phyloP scores from a whole-genome alignment of 805 yeast species.

The Yueomyces sinensis region DNA sequence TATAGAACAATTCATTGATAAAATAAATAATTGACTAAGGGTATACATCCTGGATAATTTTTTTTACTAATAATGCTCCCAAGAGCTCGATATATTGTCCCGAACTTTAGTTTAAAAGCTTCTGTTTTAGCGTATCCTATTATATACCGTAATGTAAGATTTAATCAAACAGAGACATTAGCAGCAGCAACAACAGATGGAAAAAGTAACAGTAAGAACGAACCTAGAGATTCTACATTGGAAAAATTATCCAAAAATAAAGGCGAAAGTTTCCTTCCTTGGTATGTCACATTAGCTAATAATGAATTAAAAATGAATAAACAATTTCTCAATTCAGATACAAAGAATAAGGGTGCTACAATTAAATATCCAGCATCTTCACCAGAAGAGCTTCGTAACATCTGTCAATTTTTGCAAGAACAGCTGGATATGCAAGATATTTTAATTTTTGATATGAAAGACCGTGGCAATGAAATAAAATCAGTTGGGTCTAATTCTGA shows the following conservation, averaged over 20 bases:
- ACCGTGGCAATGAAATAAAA: constrained; percentile 8
- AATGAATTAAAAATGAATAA: constrained; percentile 12
- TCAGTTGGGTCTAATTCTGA: constrained; percentile 23
- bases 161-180: no score
- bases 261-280: constrained; percentile 27
- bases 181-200: no score
- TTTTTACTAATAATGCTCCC: no score
- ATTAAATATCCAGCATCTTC: constrained; percentile 49
- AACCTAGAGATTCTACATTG: not conserved
- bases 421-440: constrained; percentile 59
- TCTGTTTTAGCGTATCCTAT: no score
- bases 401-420: constrained; percentile 30
- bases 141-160: no score
- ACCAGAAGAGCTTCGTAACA: constrained; percentile 34
- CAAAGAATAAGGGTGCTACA: not conserved
- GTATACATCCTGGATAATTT: no score
- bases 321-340: not conserved
- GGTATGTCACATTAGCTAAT: constrained; percentile 39
- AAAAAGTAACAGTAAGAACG: no score
- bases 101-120: no score
- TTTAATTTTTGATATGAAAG: constrained; percentile 48
- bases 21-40: no score
- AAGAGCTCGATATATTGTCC: no score
- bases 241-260: not conserved
- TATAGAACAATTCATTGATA: no score